These are phyloP conservation scores for Paramyrothecium sp. DNA, from an alignment of 2,329 filamentous ascomycete genomes.

Conservation along the genomic window DNA sequence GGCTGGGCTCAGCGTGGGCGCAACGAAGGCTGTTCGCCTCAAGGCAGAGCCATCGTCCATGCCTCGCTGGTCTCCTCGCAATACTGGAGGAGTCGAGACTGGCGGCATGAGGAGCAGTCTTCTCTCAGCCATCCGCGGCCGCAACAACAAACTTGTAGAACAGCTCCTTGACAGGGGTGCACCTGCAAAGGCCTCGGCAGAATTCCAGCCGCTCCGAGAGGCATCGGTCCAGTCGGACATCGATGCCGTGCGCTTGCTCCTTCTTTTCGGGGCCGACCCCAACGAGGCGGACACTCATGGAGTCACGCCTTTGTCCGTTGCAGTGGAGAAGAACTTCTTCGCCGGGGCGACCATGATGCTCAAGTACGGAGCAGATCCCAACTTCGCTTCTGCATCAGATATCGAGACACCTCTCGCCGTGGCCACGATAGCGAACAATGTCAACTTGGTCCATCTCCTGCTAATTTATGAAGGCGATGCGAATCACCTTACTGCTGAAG, in stretches of 20 bases:
- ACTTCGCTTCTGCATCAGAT: constrained; percentile 47
- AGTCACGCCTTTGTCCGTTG: constrained; percentile 49
- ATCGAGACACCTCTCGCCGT: constrained; percentile 54
- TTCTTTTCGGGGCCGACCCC: constrained; percentile 57
- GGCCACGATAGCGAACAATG: constrained; percentile 49
- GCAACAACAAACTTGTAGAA: constrained; percentile 55
- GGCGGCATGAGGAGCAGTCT: constrained; percentile 46
- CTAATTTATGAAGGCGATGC: constrained; percentile 61
- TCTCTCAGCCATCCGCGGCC: constrained; percentile 51
- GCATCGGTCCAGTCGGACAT: constrained; percentile 49
- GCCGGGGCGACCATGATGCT: constrained; percentile 58
- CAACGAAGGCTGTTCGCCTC: constrained; percentile 41
- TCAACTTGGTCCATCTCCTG: constrained; percentile 57
- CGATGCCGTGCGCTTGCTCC: constrained; percentile 53
- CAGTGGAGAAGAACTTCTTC: constrained; percentile 51
- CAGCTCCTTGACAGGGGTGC: constrained; percentile 59
- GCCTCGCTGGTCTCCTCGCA: constrained; percentile 51
- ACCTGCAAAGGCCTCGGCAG: constrained; percentile 44
- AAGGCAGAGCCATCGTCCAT: constrained; percentile 49
- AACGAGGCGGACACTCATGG: constrained; percentile 49
- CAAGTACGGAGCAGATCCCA: constrained; percentile 63
- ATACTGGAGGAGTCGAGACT: constrained; percentile 38
- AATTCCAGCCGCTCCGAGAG: constrained; percentile 50
- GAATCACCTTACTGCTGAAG: constrained; percentile 50
- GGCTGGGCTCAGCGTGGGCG: constrained; percentile 37